Evolutionary conservation across 2,329 filamentous ascomycete species (phyloP).

Genomic region (Curvularia hawaiiensis): DNA sequence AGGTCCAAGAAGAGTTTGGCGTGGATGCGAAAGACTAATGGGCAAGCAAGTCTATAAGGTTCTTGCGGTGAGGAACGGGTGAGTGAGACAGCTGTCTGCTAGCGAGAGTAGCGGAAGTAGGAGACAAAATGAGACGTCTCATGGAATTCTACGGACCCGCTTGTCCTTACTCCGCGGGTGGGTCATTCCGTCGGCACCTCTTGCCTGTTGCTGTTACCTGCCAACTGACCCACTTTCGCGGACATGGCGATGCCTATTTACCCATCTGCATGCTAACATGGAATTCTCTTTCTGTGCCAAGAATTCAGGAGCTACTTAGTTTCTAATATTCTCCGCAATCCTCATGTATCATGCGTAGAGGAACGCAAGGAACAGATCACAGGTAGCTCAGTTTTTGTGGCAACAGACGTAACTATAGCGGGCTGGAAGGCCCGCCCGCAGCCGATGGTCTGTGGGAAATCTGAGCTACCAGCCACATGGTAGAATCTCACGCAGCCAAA

Average conservation of each 20-base stretch:
- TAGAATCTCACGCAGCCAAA: conserved; percentile 3
- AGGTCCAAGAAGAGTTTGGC: conserved; percentile 56
- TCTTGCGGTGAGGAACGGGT: background rate
- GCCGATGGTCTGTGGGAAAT: background rate
- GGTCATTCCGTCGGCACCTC: background rate
- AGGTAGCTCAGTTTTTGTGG: background rate
- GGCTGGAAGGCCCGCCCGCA: too few relatives aligned
- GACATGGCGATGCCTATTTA: background rate
- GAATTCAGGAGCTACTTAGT: background rate
- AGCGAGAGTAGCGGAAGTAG: background rate
- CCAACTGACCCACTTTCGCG: background rate
- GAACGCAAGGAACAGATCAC: background rate
- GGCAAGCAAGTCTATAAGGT: background rate
- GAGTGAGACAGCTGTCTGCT: background rate
- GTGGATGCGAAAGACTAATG: conserved; percentile 50
- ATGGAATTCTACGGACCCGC: conserved; percentile 3
- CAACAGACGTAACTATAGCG: background rate
- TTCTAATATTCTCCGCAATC: background rate
- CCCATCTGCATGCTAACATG: background rate
- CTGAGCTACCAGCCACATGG: conserved; percentile 2
- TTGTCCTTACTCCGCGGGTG: background rate
- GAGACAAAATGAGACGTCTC: background rate
- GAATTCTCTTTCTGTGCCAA: background rate
- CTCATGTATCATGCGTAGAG: background rate
- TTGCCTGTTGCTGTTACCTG: background rate